Conservation (phyloP, 768 basidiomycete genomes). For the Suillus occidentalis region DNA sequence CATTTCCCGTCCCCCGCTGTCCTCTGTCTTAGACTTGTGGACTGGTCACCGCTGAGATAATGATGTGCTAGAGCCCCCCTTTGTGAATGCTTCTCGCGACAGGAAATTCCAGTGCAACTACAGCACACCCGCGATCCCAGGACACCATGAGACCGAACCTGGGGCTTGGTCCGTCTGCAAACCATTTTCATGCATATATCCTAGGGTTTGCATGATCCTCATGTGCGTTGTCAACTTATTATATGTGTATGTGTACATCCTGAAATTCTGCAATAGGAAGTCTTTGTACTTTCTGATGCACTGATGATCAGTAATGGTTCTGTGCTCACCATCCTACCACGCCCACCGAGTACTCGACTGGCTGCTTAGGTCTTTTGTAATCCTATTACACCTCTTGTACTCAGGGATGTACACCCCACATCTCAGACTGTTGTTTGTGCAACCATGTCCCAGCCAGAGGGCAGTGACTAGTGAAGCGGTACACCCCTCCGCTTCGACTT, state of each 20-base stretch:
- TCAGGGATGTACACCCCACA: background rate
- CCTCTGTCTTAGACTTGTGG: background rate
- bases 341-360: background rate
- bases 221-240: background rate
- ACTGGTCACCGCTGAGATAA: background rate
- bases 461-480: constrained; percentile 2
- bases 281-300: background rate
- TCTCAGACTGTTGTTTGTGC: background rate
- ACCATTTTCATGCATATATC: constrained; percentile 1
- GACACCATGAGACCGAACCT: constrained; percentile 7
- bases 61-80: background rate
- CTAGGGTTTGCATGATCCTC: background rate
- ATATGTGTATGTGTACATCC: background rate
- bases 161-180: constrained; percentile 13
- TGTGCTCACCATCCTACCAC: background rate
- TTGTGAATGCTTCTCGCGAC: background rate
- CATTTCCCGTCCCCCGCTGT: background rate
- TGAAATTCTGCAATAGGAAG: constrained; percentile 2
- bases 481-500: constrained; percentile 12
- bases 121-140: background rate
- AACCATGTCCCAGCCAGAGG: background rate
- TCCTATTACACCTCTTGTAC: background rate
- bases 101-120: background rate
- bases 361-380: background rate
- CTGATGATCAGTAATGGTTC: background rate